Evolutionary conservation across 176 grass and related monocot genomes (phyloP), one percentile per base, ranked within the genome.

Genomic region (Otatea glauca): DNA sequence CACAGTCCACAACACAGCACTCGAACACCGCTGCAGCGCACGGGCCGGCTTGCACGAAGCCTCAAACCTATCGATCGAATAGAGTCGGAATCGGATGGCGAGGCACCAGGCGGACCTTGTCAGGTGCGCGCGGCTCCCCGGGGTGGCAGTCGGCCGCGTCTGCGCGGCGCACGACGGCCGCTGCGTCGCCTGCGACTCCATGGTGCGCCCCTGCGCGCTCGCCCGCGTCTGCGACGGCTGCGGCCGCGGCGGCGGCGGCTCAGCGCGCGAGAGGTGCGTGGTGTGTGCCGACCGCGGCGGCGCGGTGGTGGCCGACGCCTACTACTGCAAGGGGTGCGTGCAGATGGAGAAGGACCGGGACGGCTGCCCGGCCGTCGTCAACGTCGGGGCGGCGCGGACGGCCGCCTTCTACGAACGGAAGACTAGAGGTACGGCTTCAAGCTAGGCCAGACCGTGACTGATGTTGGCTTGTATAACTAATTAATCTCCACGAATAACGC

Each of bases 341-440:
- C 77, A 80, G 77, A 37, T 17, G 37, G 60, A 80, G 42, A 80
- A 80, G 77, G 77, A 80, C 58, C 21, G 60, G 41, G 38, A 80
- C n/a, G n/a, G 77, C 32, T 67, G 77, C 60, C 77, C 41, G 5
- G 38, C 11, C 7, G 55, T 80, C 39, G 55, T 66, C 21, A 66
- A 80, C 39, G 1, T 66, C 38, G 35, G 77, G 11, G 60, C 10
- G 51, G 60, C 77, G 20, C 24, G 54, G 38, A 79, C 11, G 16
- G 56, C 47, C 23, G 9, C n/a, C 9, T 45, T 79, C 56, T 48
- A 65, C 21, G 27, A 43, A 1, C 12, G 35, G 65, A 68, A 20
- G 11, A 68, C 29, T 29, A 29, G 29, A 29, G 17, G 42, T 6
- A 25, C 23, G 69, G 69, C 43, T 25, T 48, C 43, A 27, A 72